phyloP scores from a whole-genome alignment of 345 rosid species.

The Arabis hirsuta region DNA sequence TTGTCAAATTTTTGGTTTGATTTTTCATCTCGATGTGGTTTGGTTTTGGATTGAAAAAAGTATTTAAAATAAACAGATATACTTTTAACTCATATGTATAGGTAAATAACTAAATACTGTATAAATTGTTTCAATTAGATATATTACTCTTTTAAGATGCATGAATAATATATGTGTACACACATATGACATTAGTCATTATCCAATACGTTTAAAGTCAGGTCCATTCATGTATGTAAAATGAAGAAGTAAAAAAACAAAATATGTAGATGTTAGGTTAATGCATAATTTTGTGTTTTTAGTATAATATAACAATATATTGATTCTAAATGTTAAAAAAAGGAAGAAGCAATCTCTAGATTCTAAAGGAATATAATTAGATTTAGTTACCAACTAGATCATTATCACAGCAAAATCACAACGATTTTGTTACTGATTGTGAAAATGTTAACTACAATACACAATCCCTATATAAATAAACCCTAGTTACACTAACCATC shows the following conservation, averaged over 20 bases:
- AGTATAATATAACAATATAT: not conserved
- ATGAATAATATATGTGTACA: not conserved
- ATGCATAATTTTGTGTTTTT: not conserved
- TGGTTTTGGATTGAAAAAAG: not conserved
- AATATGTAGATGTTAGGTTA: not conserved
- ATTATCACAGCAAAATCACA: not conserved
- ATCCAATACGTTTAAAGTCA: not conserved
- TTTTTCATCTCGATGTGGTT: not conserved
- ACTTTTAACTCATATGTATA: too few species aligned
- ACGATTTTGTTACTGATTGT: not conserved
- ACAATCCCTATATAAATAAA: not conserved
- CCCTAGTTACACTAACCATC: not conserved
- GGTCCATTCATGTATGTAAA: not conserved
- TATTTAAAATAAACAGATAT: too few species aligned
- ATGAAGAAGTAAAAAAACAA: not conserved
- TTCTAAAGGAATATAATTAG: not conserved
- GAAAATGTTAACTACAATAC: not conserved
- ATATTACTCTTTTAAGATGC: not conserved
- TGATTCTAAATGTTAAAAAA: not conserved
- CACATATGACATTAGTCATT: not conserved
- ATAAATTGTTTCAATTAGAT: not conserved
- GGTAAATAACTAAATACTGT: too few species aligned
- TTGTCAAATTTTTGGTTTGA: not conserved
- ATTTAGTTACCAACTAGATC: not conserved
- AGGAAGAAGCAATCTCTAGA: not conserved